Base-by-base conservation (phyloP, 176 grass and related monocot species). In the Oryza rufipogon region DNA sequence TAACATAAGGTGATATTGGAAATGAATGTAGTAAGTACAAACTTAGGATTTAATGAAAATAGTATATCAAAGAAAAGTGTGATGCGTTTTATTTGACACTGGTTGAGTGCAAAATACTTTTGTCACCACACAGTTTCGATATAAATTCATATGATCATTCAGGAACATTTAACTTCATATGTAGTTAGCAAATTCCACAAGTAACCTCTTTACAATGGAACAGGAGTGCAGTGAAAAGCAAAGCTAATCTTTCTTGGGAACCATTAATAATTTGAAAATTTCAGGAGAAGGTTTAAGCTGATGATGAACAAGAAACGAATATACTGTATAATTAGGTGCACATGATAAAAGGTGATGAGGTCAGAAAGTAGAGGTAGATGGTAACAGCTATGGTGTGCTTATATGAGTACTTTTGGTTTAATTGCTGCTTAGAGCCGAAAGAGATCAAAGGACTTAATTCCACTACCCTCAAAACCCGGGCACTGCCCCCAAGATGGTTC, bases 381-480 rank as follows among this genome's bases (percentile, higher is more conserved):
- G 76, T 54, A 75, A 87, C 56, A 67, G 68, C 61, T 78, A 72
- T 67, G 73, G 69, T 64, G 69, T 64, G 26, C 38, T 60, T 87
- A 84, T 84, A 89, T 89, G 81, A 71, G 26, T 83, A 68, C 52
- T 89, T 86, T 89, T 81, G 32, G 39, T 72, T 64, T 80, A 81
- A 61, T 83, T 87, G 87, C 84, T 84, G 87, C 77, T 78, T 92
- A 74, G 87, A 61, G 87, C 80, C 44, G 81, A 89, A 92, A 92
- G 91, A 81, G 77, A 92, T 77, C 67, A 89, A 89, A 89, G 83
- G 75, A 65, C 42, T 70, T 34, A 66, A 69, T 68, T 76, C 91
- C 91, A 92, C 87, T 69, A 63, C 69, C 71, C 91, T 78, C 41
- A 90, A 52, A 92, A 92, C 82, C 77, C 73, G 91, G 91, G 80